Conservation (phyloP, 768 basidiomycete genomes). For the Termitomyces bulborhizus region DNA sequence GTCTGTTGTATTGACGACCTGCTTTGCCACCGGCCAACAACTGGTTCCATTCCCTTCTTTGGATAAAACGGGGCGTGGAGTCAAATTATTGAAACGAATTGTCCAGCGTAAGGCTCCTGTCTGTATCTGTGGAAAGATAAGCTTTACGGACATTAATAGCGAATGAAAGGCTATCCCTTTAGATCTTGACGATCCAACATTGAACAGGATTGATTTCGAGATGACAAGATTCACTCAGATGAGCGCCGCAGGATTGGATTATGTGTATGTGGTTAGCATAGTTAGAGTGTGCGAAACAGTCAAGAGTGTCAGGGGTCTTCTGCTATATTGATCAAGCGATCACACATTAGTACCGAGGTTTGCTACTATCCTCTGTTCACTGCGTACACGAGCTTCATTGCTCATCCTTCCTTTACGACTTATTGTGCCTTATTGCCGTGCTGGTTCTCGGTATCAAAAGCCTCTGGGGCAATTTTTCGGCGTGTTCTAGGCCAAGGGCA, state of each 20-base stretch:
- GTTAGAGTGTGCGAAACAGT: neutral
- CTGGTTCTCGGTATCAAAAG: slow-evolving; percentile 19
- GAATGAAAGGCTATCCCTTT: neutral
- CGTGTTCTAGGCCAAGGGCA: slow-evolving; percentile 9
- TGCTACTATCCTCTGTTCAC: neutral
- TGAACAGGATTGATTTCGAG: neutral
- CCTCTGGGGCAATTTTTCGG: slow-evolving; percentile 3
- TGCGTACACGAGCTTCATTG: neutral
- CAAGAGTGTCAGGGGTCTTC: slow-evolving; percentile 1
- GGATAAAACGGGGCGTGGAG: neutral
- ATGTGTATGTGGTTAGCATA: neutral
- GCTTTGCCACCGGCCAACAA: neutral
- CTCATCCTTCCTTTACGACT: slow-evolving; percentile 11
- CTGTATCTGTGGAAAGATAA: neutral
- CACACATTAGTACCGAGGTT: neutral
- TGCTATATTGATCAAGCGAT: neutral
- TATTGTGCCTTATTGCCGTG: slow-evolving; percentile 12
- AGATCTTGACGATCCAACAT: neutral
- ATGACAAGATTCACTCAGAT: neutral
- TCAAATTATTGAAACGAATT: neutral
- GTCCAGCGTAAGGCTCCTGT: neutral
- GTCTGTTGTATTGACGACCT: neutral
- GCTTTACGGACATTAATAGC: neutral
- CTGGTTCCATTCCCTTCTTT: neutral
- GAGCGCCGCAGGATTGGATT: neutral